Conservation (phyloP, 371 early-diverging fungal genomes). For the Smittium mucronatum region DNA sequence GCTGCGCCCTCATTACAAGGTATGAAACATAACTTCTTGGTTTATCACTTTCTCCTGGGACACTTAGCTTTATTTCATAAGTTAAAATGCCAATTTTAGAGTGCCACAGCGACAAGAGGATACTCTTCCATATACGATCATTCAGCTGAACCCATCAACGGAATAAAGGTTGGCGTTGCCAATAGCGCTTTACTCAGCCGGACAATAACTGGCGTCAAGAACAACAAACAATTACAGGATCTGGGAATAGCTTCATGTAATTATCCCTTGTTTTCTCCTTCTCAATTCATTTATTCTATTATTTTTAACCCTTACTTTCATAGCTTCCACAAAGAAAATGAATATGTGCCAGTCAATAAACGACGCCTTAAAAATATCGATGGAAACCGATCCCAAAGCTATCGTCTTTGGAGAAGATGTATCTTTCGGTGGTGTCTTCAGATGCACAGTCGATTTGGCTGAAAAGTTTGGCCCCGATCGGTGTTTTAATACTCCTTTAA, state of each 20-base stretch:
- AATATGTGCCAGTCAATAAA: constrained; percentile 92
- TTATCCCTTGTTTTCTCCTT: neutral
- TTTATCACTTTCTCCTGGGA: no score
- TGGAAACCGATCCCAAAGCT: constrained; percentile 80
- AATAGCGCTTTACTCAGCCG: constrained; percentile 25
- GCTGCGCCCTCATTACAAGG: no score
- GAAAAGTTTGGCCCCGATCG: constrained; percentile 83
- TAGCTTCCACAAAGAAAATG: constrained; percentile 44
- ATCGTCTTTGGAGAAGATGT: constrained; percentile 97
- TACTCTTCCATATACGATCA: constrained; percentile 19
- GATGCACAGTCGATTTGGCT: constrained; percentile 83
- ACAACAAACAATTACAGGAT: constrained; percentile 15
- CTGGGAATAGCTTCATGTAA: constrained; percentile 17
- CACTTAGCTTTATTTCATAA: no score
- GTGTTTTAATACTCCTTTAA: constrained; percentile 93
- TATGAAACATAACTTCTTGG: no score
- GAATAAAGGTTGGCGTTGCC: constrained; percentile 21
- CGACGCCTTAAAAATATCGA: constrained; percentile 79
- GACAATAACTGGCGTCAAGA: constrained; percentile 19
- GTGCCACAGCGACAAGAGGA: no score
- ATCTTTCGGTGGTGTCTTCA: constrained; percentile 94
- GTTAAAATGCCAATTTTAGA: no score
- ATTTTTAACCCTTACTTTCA: neutral
- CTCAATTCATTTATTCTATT: neutral
- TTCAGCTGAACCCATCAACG: constrained; percentile 24